Conservation (phyloP, 2,329 filamentous ascomycete species). For the Neoascochyta sp. region DNA sequence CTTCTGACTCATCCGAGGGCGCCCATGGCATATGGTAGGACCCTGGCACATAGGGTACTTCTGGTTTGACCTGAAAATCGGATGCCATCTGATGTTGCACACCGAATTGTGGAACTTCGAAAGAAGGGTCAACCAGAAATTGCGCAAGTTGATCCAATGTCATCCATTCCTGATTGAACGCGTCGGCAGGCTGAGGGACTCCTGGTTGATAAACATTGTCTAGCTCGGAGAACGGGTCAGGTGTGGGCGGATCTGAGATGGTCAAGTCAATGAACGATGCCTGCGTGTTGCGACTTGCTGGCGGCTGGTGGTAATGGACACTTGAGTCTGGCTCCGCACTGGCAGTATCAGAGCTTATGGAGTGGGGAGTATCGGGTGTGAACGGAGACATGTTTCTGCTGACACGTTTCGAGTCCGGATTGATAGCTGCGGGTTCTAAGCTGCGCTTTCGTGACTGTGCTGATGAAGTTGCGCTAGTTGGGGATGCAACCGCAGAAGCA, state of each 20-base stretch:
- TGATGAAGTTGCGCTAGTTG: conserved; percentile 4
- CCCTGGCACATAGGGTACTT: conserved; percentile 5
- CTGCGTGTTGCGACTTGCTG: conserved; percentile 1
- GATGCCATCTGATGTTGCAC: conserved; percentile 2
- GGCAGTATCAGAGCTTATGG: conserved; percentile 3
- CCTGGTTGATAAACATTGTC: conserved; percentile 8
- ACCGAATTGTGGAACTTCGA: conserved; percentile 6
- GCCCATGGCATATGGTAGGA: conserved; percentile 4
- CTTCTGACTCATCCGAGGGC: conserved; percentile 12
- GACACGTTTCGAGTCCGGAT: conserved; percentile 23
- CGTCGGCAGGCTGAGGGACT: conserved; percentile 6
- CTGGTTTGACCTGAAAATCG: conserved; percentile 2
- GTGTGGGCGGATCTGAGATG: conserved; percentile 17
- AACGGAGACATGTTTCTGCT: conserved; percentile 21
- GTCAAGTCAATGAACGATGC: conserved; percentile 23
- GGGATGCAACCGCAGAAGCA: not conserved
- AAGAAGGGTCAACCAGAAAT: conserved; percentile 21
- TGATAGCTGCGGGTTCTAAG: conserved; percentile 11
- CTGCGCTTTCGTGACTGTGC: conserved; percentile 24
- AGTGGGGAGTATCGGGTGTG: conserved; percentile 21
- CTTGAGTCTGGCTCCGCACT: not conserved
- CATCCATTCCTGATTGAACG: conserved; percentile 27
- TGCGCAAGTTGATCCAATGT: conserved; percentile 22
- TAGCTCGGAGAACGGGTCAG: conserved; percentile 24
- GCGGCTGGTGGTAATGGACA: not conserved